Evolutionary conservation across 2,329 filamentous ascomycete species (phyloP), one percentile per base, ranked within the genome.

Genomic region (Blastomyces silverae): DNA sequence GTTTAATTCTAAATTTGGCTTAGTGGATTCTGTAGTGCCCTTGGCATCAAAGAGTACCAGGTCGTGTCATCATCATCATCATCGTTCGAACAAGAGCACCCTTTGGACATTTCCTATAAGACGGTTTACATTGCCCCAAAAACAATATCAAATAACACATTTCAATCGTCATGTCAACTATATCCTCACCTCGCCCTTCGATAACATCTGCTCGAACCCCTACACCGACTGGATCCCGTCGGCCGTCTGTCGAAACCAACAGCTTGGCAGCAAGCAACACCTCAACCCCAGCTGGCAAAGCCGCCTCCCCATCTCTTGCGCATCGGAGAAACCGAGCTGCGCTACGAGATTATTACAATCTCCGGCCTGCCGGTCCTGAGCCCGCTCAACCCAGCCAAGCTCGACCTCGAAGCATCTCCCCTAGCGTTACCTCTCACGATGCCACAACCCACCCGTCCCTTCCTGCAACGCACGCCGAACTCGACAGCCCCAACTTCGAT

Each of bases 271-370:
- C 77, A 85, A 70, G 72, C 70, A 66, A 71, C 69, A 65, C 71
- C 58, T 72, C 70, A 58, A 70, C 73, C 70, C 67, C 75, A 67
- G 71, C 78, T 74, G 65, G 83, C 80, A 74, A 76, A 62, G 73
- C 75, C 13, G 64, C 76, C 52, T 77, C 77, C 44, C 75, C 76
- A n/a, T 73, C 73, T 42, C 57, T 72, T 57, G 70, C 73, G 50
- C 71, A 72, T 25, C 82, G 85, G 64, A 83, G 89, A 67, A 96
- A 96, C 78, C 89, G 93, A 69, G 86, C 89, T 64, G 93, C 93
- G 7, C 84, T 97, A 25, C 89, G 94, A 71, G 92, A 97, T 74
- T 97, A 96, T 81, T 97, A 97, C 79, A 94, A 94, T 74, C 84
- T 97, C 61, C 88, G 87, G 69, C 75, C 81, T 2, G 73, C 77